Evolutionary conservation across 2,329 filamentous ascomycete species (phyloP), one percentile per base, ranked within the genome.

Genomic region (Talaromyces sp.): DNA sequence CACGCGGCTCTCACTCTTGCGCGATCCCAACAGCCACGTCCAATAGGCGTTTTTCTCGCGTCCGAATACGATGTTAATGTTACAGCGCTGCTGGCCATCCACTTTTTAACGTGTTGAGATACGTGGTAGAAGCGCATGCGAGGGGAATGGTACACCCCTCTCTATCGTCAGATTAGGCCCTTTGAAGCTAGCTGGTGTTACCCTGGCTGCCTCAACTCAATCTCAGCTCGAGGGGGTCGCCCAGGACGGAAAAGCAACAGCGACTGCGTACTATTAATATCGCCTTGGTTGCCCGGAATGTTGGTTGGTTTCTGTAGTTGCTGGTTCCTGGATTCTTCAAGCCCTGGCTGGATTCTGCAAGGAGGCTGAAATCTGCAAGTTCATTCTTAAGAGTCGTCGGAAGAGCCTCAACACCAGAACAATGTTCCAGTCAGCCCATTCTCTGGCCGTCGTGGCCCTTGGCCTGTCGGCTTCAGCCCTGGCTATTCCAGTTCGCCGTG

Each of bases 21-120:
- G 18, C 44, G 7, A 47, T 47, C 12, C 36, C 16, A 40, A n/a
- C 5, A 40, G 12, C 27, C 6, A 53, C 28, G 5, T 53, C 50
- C 50, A 53, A 53, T 53, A 28, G 16, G 50, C 23, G 50, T 31
- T 10, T n/a, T 31, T 12, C 27, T 27, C 16, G 28, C 28, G 2
- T 5, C 18, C 6, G 23, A 53, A 53, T 53, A 30, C 50, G 50
- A 53, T 53, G 50, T 30, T 53, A 27, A 33, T 53, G 54, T 36
- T 58, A 61, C 62, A 62, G 59, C 59, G 61, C 62, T 23, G 44
- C 44, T 47, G 42, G 42, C 42, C 42, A 47, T 47, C 18, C 18
- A 5, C 16, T 47, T 47, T 47, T 47, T 7, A 27, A 47, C 7
- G 23, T 27, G 8, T 47, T 27, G 18, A 18, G 44, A 47, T 47